phyloP scores from a whole-genome alignment of 2,329 filamentous ascomycete species.

The Alternaria sp. region DNA sequence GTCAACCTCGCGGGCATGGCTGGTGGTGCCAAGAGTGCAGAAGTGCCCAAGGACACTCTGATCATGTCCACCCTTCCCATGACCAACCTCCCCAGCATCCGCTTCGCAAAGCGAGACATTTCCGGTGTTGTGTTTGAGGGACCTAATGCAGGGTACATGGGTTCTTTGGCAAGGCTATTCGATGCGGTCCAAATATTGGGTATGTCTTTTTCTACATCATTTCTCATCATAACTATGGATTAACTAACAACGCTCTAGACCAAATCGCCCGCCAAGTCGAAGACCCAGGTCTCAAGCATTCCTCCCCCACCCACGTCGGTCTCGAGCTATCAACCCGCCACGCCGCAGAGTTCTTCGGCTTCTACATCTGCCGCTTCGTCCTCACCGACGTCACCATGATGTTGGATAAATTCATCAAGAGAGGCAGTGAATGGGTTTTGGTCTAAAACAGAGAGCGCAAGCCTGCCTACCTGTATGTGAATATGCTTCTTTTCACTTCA shows the following conservation, averaged over 20 bases:
- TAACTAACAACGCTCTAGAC: conserved; percentile 61
- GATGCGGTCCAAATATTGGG: conserved; percentile 92
- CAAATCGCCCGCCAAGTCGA: conserved; percentile 96
- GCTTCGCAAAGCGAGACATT: conserved; percentile 75
- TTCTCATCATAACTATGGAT: not conserved
- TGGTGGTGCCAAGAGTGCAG: conserved; percentile 30
- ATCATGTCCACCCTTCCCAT: conserved; percentile 64
- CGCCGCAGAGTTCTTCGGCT: conserved; percentile 96
- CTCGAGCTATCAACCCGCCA: conserved; percentile 92
- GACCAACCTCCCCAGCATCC: conserved; percentile 75
- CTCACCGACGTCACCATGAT: conserved; percentile 81
- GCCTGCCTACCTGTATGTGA: not conserved
- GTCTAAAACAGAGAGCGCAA: conserved; percentile 45
- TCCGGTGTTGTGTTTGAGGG: conserved; percentile 75
- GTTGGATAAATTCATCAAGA: conserved; percentile 96
- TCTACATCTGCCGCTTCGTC: conserved; percentile 96
- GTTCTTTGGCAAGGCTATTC: conserved; percentile 84
- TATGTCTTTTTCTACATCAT: conserved; percentile 56
- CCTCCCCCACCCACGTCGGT: conserved; percentile 92
- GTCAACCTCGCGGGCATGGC: conserved; percentile 57
- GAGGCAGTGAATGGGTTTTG: conserved; percentile 92
- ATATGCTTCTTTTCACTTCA: conserved; percentile 1
- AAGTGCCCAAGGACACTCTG: conserved; percentile 63
- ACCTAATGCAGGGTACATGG: conserved; percentile 90
- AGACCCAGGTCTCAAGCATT: conserved; percentile 88